A percentile compares a stretch with the other conserved stretches of the same genome.
Evolutionary conservation across 768 basidiomycete species (phyloP).

Genomic region (Mycena rosella): DNA sequence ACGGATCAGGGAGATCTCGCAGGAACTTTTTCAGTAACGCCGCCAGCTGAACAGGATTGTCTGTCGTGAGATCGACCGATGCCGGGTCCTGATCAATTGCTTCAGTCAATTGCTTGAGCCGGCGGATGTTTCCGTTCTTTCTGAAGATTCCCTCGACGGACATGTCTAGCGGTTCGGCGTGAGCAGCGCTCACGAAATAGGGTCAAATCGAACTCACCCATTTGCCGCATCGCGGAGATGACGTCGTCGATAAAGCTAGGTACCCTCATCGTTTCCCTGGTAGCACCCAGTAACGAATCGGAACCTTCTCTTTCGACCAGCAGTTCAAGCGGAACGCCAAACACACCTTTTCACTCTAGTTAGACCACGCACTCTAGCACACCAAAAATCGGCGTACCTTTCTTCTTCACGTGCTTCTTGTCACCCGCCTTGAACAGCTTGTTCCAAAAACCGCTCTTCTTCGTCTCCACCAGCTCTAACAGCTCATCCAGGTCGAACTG

Average conservation of each 20-base stretch:
- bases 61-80: constrained; percentile 91
- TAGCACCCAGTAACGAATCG: constrained; percentile 94
- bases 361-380: constrained; percentile 2
- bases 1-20: constrained; percentile 94
- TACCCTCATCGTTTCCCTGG: constrained; percentile 85
- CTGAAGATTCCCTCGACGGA: constrained; percentile 99
- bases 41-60: constrained; percentile 97
- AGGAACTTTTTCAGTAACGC: constrained; percentile 98
- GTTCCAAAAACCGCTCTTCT: constrained; percentile 97
- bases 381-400: constrained; percentile 61
- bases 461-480: constrained; percentile 90
- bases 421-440: constrained; percentile 93
- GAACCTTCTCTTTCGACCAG: constrained; percentile 95
- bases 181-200: neutral
- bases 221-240: constrained; percentile 97
- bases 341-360: constrained; percentile 77
- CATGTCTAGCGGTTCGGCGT: constrained; percentile 76
- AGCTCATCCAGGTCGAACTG: constrained; percentile 94
- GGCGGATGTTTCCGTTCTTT: constrained; percentile 96
- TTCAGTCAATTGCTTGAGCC: constrained; percentile 91
- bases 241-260: constrained; percentile 99
- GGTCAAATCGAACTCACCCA: constrained; percentile 74
- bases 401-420: constrained; percentile 93
- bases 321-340: constrained; percentile 92
- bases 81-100: constrained; percentile 94